Evolutionary conservation across 1,284 basidiomycete genomes (phyloP).

Genomic region (Lignosus rhinocerotis): DNA sequence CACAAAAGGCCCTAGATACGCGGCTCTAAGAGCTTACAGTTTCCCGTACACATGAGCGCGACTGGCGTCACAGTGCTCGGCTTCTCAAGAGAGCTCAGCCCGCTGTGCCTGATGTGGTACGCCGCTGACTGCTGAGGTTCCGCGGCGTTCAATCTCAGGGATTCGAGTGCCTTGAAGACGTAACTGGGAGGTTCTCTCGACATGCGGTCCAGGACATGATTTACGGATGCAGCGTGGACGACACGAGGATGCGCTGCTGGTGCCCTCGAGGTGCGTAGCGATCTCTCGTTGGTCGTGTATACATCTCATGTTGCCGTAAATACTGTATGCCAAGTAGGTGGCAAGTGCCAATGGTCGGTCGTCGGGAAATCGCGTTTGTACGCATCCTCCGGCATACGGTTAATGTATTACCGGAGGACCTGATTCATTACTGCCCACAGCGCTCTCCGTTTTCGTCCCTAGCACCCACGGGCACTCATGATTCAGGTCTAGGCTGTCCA

Average conservation of each 20-base stretch:
- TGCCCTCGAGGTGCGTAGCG: not conserved
- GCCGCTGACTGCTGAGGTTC: not conserved
- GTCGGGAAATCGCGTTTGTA: not conserved
- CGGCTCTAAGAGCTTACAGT: not conserved
- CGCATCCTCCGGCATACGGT: not conserved
- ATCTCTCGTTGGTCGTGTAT: not conserved
- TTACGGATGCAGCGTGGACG: not conserved
- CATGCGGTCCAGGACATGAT: not conserved
- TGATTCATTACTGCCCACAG: not conserved
- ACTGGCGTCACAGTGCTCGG: not conserved
- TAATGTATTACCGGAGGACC: not conserved
- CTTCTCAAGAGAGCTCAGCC: not conserved
- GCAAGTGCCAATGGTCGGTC: not conserved
- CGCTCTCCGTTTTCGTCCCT: not conserved
- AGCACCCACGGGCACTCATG: not conserved
- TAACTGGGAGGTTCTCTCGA: not conserved
- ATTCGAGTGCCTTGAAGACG: not conserved
- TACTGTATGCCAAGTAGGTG: too few species aligned
- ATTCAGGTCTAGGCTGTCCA: not conserved
- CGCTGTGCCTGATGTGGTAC: too few species aligned
- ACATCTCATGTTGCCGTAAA: not conserved
- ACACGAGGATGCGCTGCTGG: not conserved
- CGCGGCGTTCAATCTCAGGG: not conserved
- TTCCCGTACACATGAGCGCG: not conserved
- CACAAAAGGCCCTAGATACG: not conserved